Conservation (phyloP, 2,329 filamentous ascomycete genomes). For the Alternaria hordeiaustralica region DNA sequence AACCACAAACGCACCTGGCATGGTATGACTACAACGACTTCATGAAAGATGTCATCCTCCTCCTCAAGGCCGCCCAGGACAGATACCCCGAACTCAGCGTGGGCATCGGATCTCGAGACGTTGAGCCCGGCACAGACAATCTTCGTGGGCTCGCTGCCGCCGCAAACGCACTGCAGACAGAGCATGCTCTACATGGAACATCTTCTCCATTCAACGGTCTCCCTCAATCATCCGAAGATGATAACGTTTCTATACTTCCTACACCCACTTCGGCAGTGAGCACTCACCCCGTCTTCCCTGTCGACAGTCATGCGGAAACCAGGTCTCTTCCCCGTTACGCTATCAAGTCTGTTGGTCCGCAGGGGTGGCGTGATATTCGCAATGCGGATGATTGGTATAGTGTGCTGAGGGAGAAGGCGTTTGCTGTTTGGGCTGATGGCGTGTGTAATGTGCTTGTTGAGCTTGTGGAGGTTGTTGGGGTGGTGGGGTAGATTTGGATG, state of each 20-base stretch:
- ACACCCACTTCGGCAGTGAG: background rate
- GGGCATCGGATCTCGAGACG: background rate
- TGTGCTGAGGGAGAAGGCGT: slow-evolving; percentile 33
- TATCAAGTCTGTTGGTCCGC: slow-evolving; percentile 32
- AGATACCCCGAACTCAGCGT: slow-evolving; percentile 22
- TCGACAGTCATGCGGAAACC: background rate
- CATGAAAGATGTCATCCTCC: slow-evolving; percentile 16
- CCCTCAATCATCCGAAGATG: background rate
- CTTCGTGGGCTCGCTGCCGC: slow-evolving; percentile 42
- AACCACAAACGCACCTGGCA: slow-evolving; percentile 16
- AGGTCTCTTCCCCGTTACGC: slow-evolving; percentile 17
- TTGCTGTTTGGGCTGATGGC: slow-evolving; percentile 42
- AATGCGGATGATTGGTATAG: slow-evolving; percentile 34
- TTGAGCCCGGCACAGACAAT: slow-evolving; percentile 22
- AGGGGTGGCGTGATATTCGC: slow-evolving; percentile 30
- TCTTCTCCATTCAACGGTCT: background rate
- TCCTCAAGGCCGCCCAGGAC: slow-evolving; percentile 18
- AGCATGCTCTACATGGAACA: background rate
- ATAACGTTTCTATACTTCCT: background rate
- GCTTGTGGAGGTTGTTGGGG: slow-evolving; percentile 11
- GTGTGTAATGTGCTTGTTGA: slow-evolving; percentile 41
- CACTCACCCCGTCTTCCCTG: background rate
- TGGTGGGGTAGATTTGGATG: background rate
- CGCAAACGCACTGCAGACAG: slow-evolving; percentile 36
- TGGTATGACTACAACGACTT: slow-evolving; percentile 31